Evolutionary conservation across 1,139 yeast genomes (phyloP), one percentile per base, ranked within the genome.

Genomic region (Keqinozyma sinolaborantium): DNA sequence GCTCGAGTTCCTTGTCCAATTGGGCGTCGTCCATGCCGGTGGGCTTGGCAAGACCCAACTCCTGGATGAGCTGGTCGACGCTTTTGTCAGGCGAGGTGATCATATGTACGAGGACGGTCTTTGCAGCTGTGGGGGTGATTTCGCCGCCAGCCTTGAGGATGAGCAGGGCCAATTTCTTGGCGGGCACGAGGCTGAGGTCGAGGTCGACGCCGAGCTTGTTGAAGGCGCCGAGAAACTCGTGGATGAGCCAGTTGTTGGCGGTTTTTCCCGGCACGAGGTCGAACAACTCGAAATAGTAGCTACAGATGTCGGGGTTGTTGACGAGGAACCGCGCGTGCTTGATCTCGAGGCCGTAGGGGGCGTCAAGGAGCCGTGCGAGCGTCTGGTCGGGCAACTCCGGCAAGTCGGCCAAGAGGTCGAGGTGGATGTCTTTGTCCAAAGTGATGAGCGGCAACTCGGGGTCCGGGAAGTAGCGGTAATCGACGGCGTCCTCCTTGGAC

Each of bases 401-500:
- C 33, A 88, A 52, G 7, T 18, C 21, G 0, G 42, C 35, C 0
- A 49, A 34, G 12, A 46, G 44, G 4, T 66, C 66, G 0, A 54
- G 41, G 2, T 39, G 43, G 13, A 69, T 64, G 4, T 38, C 31
- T 2, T 61, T 40, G 26, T 74, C 63, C 8, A 92, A 54, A 30
- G 50, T 45, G 4, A 90, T 60, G 0, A 62, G 58, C 0, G 94
- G 88, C 15, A 92, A 60, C 51, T 94, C 98, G 1, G 95, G 85
- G 51, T 92, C 98, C 0, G 97, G 97, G 70, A 92, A 83, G 52
- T 88, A 92, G 48, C 97, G 66, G 55, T 92, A 92, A 54, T 92
- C 98, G 5, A 85, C 73, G 0, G 87, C 75, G 30, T 77, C 77
- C 53, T 90, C 97, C 49, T 94, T 92, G 3, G 75, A 66, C 52